Percentiles rank a stretch among this genome's conserved stretches.
phyloP scores from a whole-genome alignment of 2,329 filamentous ascomycete species.

The Colletotrichum falcatum region DNA sequence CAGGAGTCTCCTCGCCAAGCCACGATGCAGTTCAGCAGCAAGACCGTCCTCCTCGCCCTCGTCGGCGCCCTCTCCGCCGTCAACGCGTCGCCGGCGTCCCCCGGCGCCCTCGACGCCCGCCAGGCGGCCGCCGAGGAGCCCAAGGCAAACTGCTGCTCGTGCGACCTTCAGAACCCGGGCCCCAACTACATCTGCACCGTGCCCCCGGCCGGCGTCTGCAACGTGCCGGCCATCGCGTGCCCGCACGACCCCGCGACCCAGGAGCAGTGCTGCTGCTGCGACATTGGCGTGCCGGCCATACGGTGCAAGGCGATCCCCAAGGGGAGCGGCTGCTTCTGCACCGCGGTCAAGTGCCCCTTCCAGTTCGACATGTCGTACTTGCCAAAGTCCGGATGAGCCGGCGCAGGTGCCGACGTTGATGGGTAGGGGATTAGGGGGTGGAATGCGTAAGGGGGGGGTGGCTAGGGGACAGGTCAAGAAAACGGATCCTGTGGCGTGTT shows the following conservation, averaged over 20 bases:
- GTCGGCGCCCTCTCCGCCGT: slow-evolving; percentile 34
- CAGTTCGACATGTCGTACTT: slow-evolving; percentile 1
- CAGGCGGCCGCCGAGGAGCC: slow-evolving; percentile 24
- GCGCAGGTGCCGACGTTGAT: neutral
- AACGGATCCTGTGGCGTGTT: too few species aligned
- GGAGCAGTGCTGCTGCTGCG: slow-evolving; percentile 44
- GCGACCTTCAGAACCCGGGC: slow-evolving; percentile 34
- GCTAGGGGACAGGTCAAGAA: too few species aligned
- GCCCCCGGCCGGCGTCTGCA: slow-evolving; percentile 20
- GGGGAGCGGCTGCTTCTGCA: slow-evolving; percentile 34
- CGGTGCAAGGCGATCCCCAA: slow-evolving; percentile 27
- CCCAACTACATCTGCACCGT: slow-evolving; percentile 40
- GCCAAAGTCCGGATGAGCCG: neutral
- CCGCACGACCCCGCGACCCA: slow-evolving; percentile 42
- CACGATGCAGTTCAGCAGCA: slow-evolving; percentile 38
- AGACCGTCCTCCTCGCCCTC: slow-evolving; percentile 43
- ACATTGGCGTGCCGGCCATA: slow-evolving; percentile 1
- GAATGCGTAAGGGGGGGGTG: too few species aligned
- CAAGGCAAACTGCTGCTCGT: slow-evolving; percentile 45
- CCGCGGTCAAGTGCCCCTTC: slow-evolving; percentile 39
- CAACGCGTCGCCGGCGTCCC: slow-evolving; percentile 42
- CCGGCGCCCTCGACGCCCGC: slow-evolving; percentile 37
- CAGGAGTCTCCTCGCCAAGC: neutral
- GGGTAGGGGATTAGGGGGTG: neutral
- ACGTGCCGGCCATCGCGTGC: slow-evolving; percentile 38